Conservation (phyloP, 805 yeast genomes). For the Kodamaea nitidulidarum region DNA sequence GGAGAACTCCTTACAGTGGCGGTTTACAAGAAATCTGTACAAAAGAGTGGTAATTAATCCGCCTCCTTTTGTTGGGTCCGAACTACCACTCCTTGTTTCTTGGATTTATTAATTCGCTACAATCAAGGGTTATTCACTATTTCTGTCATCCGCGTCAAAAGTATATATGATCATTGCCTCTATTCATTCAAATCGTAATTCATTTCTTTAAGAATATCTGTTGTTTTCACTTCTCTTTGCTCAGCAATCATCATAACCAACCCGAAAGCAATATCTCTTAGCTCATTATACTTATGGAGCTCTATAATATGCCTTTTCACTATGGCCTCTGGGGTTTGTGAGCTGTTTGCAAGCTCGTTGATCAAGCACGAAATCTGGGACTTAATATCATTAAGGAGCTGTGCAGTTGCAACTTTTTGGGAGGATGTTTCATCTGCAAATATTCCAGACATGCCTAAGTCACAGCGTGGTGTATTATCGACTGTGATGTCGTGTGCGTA, state of each 20-base stretch:
- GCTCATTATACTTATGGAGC: slow-evolving; percentile 56
- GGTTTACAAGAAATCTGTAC: no score
- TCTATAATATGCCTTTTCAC: slow-evolving; percentile 49
- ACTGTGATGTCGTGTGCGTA: slow-evolving; percentile 5
- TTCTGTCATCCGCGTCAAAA: no score
- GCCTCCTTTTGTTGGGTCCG: no score
- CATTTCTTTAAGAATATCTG: slow-evolving; percentile 30
- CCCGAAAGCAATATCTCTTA: slow-evolving; percentile 57
- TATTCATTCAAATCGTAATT: slow-evolving; percentile 4
- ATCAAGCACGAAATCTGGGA: slow-evolving; percentile 30
- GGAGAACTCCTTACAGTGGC: no score
- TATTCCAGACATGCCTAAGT: slow-evolving; percentile 1
- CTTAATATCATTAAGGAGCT: slow-evolving; percentile 28
- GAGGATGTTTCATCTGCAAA: not conserved
- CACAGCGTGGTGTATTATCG: slow-evolving; percentile 9
- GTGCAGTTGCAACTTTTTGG: slow-evolving; percentile 10
- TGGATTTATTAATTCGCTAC: no score
- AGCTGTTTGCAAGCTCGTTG: slow-evolving; percentile 24
- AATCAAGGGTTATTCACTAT: no score
- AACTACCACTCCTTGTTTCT: no score
- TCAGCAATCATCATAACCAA: slow-evolving; percentile 59
- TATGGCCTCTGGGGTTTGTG: slow-evolving; percentile 41
- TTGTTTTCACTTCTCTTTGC: slow-evolving; percentile 45
- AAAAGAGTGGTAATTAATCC: no score
- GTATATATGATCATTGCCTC: no score